Evolutionary conservation across 1,284 basidiomycete species (phyloP), one percentile per base, ranked within the genome.

Genomic region (Agaricales sp.): DNA sequence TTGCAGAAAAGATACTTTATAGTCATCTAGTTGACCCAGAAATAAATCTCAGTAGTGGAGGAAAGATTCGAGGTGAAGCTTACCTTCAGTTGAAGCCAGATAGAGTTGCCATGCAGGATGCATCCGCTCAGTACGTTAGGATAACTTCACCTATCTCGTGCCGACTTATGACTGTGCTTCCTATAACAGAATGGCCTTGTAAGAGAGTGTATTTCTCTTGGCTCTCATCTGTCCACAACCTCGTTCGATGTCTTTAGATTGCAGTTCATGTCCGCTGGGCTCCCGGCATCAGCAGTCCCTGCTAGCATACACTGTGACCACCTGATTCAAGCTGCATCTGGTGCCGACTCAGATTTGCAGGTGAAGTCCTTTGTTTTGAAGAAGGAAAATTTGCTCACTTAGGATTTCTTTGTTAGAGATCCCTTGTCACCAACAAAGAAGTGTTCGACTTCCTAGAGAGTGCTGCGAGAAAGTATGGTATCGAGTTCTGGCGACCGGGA

Each of bases 361-460:
- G 87, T 88, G 55, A 4, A 25, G 44, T 23, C 2, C 47, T 37
- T 43, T n/a, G 53, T 4, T 47, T 24, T n/a, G 18, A 30, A 41
- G 11, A 41, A 21, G 4, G 37, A 25, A 13, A n/a, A 23, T 26
- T 51, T 13, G 52, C 20, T 45, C 20, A 43, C 48, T 37, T 30
- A 48, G 54, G 13, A 56, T 26, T 43, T 39, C 44, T 24, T 8
- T 20, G 14, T 41, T 47, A 16, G 56, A 92, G 87, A 43, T 93
- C 94, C 13, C 85, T 97, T 54, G 74, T 82, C 37, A 82, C 84
- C 30, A 98, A 99, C 65, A 80, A 91, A 68, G 96, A 99, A 64
- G 95, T 99, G 19, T 99, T 98, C 62, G 92, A 98, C 61, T 99
- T 99, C 67, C 72, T 99, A 53, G 86, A 96, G 66, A 95, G 92